Percentiles rank a stretch among this genome's conserved stretches.
These are phyloP conservation scores for Vigna reflexopilosa DNA, from an alignment of 306 rosid genomes.

Conservation along the genomic window DNA sequence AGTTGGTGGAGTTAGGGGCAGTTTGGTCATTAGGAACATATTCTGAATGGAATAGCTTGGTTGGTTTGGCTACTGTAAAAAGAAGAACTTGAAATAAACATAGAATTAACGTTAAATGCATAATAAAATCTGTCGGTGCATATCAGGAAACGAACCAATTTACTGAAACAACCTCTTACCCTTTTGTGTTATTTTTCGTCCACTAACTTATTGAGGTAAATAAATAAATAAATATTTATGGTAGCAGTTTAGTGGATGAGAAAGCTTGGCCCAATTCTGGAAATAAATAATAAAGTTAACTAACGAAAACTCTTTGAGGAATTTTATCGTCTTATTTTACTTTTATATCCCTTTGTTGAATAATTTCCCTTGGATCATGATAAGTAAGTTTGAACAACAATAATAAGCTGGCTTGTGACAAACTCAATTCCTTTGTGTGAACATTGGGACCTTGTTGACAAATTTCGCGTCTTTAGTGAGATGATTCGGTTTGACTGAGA, in stretches of 20 bases:
- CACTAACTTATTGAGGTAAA: neutral
- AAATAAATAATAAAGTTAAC: neutral
- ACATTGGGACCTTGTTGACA: neutral
- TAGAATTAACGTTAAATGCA: neutral
- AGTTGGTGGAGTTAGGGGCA: slow-evolving; percentile 37
- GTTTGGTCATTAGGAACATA: slow-evolving; percentile 28
- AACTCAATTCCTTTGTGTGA: slow-evolving; percentile 17
- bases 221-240: no score
- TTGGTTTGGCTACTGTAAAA: slow-evolving; percentile 21
- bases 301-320: neutral
- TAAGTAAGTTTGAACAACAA: neutral
- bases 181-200: neutral
- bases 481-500: slow-evolving; percentile 27
- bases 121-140: slow-evolving; percentile 42
- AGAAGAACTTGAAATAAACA: neutral
- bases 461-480: neutral
- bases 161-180: neutral
- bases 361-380: neutral
- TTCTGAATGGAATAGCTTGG: neutral
- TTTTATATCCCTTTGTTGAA: neutral
- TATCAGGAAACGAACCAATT: slow-evolving; percentile 6
- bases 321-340: neutral
- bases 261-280: neutral
- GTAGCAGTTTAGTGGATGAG: neutral
- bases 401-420: neutral